Evolutionary conservation across 202 grass and related monocot genomes (phyloP).

Genomic region (Bolboschoenoplectus hybrid): DNA sequence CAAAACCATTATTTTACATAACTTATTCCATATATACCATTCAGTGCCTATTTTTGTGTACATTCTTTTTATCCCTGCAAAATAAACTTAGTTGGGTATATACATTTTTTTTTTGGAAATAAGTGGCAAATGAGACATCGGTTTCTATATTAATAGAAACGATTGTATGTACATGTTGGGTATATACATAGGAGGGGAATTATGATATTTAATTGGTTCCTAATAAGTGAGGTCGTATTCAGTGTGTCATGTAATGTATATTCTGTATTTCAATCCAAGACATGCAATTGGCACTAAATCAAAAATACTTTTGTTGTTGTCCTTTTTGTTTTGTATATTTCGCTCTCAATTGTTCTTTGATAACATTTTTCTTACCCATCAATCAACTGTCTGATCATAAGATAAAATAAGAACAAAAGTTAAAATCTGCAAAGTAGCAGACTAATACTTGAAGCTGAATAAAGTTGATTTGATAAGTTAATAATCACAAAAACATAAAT

Average conservation of each 20-base stretch:
- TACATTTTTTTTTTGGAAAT: background rate
- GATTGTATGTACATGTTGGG: no score
- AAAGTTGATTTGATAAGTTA: background rate
- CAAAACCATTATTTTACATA: background rate
- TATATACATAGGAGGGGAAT: background rate
- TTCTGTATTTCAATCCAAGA: background rate
- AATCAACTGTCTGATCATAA: background rate
- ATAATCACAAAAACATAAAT: background rate
- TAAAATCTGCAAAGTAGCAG: background rate
- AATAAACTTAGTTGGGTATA: conserved; percentile 5
- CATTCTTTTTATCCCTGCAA: background rate
- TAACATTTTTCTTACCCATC: background rate
- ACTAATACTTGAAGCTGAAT: conserved; percentile 5
- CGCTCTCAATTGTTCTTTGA: background rate
- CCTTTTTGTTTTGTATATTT: background rate
- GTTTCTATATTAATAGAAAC: no score
- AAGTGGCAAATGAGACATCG: no score
- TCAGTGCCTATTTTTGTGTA: conserved; percentile 31
- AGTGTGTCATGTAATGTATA: background rate
- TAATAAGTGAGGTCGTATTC: background rate
- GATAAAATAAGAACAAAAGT: background rate
- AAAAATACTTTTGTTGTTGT: background rate
- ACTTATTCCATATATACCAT: background rate
- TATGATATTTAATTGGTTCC: background rate
- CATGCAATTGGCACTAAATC: background rate